These are phyloP conservation scores for Suhomyces canberraensis DNA, from an alignment of 805 yeast species.

Conservation along the genomic window DNA sequence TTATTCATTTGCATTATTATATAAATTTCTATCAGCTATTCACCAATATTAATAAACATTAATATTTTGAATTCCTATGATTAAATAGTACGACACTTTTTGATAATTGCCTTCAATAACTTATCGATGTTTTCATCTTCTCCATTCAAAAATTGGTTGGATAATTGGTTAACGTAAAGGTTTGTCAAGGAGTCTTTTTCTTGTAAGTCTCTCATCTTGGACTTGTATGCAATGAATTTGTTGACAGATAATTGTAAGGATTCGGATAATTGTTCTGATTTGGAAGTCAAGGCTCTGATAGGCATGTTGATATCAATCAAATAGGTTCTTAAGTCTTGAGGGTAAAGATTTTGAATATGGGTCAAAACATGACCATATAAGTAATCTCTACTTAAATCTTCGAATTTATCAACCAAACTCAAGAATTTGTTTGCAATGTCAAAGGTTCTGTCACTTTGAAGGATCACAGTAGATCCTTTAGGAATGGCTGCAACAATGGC, in stretches of 20 bases:
- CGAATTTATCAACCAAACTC: constrained; percentile 63
- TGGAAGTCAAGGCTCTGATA: constrained; percentile 48
- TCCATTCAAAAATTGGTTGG: constrained; percentile 21
- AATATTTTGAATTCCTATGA: background rate
- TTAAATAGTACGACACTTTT: constrained; percentile 26
- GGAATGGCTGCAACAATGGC: constrained; percentile 26
- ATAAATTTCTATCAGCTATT: no score
- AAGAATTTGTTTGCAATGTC: constrained; percentile 44
- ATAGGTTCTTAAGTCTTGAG: constrained; percentile 39
- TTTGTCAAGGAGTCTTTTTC: constrained; percentile 31
- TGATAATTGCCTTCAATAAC: constrained; percentile 39
- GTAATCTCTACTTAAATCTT: constrained; percentile 64
- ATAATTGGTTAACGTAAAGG: constrained; percentile 23
- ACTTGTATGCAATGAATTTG: constrained; percentile 59
- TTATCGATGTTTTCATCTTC: constrained; percentile 25
- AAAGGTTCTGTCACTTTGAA: constrained; percentile 38
- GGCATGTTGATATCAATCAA: constrained; percentile 63
- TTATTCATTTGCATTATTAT: no score
- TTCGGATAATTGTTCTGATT: constrained; percentile 49
- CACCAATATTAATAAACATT: background rate
- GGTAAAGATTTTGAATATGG: constrained; percentile 44
- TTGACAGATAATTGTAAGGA: constrained; percentile 67
- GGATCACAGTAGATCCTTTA: constrained; percentile 18
- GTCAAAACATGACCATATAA: constrained; percentile 62
- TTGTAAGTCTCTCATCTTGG: constrained; percentile 34